A percentile compares a stretch with the other conserved stretches of the same genome.
Evolutionary conservation across 768 basidiomycete genomes (phyloP).

Genomic region (Serendipita sp.): DNA sequence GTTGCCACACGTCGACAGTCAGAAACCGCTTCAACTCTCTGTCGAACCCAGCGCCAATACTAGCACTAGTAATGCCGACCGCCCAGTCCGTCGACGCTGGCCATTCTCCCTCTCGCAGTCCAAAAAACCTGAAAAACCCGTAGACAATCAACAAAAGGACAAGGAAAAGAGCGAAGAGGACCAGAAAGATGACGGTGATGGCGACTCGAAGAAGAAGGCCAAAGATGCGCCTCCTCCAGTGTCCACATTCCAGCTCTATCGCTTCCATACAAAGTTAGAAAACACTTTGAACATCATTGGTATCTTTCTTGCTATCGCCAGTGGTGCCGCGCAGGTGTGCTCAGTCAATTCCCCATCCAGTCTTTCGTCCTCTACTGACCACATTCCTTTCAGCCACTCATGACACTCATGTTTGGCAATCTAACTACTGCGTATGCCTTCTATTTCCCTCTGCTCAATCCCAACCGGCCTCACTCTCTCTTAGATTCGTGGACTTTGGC

Average conservation of each 20-base stretch:
- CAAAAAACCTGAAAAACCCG: no score
- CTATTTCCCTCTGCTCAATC: no score
- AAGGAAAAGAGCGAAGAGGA: no score
- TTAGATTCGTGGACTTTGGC: conserved; percentile 51
- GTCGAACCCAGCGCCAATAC: not conserved
- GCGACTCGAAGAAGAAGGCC: no score
- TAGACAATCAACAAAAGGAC: no score
- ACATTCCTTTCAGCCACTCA: conserved; percentile 33
- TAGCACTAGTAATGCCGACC: no score
- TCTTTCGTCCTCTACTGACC: not conserved
- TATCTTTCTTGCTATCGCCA: conserved; percentile 51
- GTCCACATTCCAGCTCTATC: conserved; percentile 21
- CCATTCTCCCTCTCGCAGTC: no score
- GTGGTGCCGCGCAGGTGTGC: conserved; percentile 67
- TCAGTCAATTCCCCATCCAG: no score
- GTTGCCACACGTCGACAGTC: not conserved
- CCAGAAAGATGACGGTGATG: no score
- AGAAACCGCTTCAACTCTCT: not conserved
- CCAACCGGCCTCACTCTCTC: no score
- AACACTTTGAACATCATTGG: conserved; percentile 55
- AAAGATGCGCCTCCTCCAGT: conserved; percentile 16
- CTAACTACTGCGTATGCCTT: conserved; percentile 22
- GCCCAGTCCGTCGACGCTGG: not conserved
- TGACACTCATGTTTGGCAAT: conserved; percentile 25
- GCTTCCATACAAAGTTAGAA: conserved; percentile 64